Evolutionary conservation across 2,329 filamentous ascomycete species (phyloP), one percentile per base, ranked within the genome.

Genomic region (Lecanicillium sp.): DNA sequence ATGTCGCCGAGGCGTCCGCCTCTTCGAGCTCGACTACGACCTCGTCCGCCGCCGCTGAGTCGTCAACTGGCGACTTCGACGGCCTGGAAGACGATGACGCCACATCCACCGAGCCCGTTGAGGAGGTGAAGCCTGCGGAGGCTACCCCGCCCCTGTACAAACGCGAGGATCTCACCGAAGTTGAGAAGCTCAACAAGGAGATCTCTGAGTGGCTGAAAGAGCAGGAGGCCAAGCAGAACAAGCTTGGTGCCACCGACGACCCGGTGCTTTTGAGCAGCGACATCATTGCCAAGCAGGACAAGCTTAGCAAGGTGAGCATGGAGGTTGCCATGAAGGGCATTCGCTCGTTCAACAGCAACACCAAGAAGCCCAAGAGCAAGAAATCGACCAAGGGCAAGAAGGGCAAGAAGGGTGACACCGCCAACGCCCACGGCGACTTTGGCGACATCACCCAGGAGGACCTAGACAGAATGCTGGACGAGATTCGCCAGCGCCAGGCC

Each of bases 261-360:
- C 87, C 89, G 0, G 83, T 83, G 6, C 73, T 95, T 8, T 75
- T 84, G 1, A 71, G 82, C 55, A 83, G 84, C 60, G 90, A 95
- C 23, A 66, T 95, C 24, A 71, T 81, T 50, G 74, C 72, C 20
- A 85, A 84, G 65, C 76, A 82, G 14, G 79, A 83, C 58, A 79
- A 86, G 62, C 75, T 97, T 6, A 81, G 85, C 62, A 82, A 86
- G 61, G 78, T 75, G 4, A 79, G 81, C 56, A 77, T 84, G 62
- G 80, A 88, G 20, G 73, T 90, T 41, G 76, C 88, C 47, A 79
- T 84, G 71, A 85, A 82, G 71, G 79, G 79, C 48, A 78, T 85
- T 57, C 75, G 72, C 56, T 74, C 74, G 57, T 74, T 75, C 45
- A 74, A 76, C 56, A 67, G 66, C 54, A 67, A 66, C 55, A 65